Conservation (phyloP, 345 rosid genomes). For the Lumnitzera racemosa region DNA sequence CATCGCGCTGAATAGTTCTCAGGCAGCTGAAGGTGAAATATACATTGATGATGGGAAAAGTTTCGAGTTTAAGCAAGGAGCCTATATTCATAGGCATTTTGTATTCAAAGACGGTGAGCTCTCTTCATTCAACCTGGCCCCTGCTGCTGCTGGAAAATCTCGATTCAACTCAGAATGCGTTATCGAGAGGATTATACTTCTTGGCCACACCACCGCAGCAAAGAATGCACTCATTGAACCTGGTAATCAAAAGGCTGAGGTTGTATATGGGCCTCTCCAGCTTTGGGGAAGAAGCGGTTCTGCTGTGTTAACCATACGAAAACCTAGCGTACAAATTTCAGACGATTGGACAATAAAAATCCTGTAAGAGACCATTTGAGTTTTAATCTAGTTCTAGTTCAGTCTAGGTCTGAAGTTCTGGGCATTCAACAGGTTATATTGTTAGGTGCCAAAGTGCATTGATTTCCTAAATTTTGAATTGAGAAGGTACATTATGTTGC, state of each 20-base stretch:
- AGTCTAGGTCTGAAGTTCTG: no score
- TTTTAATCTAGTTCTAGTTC: neutral
- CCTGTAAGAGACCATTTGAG: slow-evolving; percentile 24
- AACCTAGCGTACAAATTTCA: slow-evolving; percentile 66
- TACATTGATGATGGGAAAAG: slow-evolving; percentile 90
- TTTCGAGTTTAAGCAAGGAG: slow-evolving; percentile 60
- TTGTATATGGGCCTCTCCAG: slow-evolving; percentile 61
- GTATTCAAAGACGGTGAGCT: slow-evolving; percentile 65
- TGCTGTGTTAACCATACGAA: slow-evolving; percentile 60
- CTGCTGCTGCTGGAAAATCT: slow-evolving; percentile 22
- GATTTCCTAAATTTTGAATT: no score
- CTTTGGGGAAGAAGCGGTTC: slow-evolving; percentile 32
- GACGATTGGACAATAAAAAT: slow-evolving; percentile 80
- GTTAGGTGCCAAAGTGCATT: no score
- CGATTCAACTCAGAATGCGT: slow-evolving; percentile 46
- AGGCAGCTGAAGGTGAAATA: slow-evolving; percentile 88
- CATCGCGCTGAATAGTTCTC: slow-evolving; percentile 83
- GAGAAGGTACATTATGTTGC: no score
- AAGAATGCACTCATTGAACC: slow-evolving; percentile 66
- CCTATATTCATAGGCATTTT: slow-evolving; percentile 72
- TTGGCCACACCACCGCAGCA: slow-evolving; percentile 44
- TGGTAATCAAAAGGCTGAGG: slow-evolving; percentile 41
- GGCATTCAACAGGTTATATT: no score
- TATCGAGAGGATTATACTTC: slow-evolving; percentile 73
- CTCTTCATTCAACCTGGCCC: slow-evolving; percentile 40